Evolutionary conservation across 108 stramenopile species (phyloP).

Genomic region (Pseudonitzschia multiseries): DNA sequence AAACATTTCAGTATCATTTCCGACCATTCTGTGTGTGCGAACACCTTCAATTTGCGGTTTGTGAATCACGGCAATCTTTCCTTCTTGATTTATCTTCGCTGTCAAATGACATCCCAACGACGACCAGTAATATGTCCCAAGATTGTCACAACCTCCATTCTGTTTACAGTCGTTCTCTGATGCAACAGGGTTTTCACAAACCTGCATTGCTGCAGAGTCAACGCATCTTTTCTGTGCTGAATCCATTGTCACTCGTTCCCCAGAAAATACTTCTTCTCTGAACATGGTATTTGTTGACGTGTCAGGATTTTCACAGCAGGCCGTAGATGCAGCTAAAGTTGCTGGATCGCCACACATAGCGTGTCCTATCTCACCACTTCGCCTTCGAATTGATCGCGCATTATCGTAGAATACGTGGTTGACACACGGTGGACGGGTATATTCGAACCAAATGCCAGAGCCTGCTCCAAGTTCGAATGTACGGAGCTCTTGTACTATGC

Average conservation of each 20-base stretch:
- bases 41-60: conserved; percentile 28
- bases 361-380: conserved; percentile 1
- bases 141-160: not conserved
- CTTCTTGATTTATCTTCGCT: conserved; percentile 57
- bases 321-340: conserved; percentile 17
- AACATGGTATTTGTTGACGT: not conserved
- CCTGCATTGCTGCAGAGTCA: conserved; percentile 44
- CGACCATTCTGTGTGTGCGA: not conserved
- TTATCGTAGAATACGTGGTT: conserved; percentile 54
- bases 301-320: conserved; percentile 11
- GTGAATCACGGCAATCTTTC: conserved; percentile 63
- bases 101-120: conserved; percentile 41
- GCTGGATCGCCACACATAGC: conserved; percentile 37
- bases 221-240: conserved; percentile 51
- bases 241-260: not conserved
- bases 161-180: not conserved
- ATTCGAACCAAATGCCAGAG: conserved; percentile 58
- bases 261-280: not conserved
- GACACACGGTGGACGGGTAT: conserved; percentile 59
- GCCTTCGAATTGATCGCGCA: conserved; percentile 43
- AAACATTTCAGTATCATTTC: conserved; percentile 34
- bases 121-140: conserved; percentile 42
- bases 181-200: not conserved
- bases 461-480: conserved; percentile 44
- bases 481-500: conserved; percentile 53